Conservation (phyloP, 208 protist genomes). For the Trypanosoma boissoni region DNA sequence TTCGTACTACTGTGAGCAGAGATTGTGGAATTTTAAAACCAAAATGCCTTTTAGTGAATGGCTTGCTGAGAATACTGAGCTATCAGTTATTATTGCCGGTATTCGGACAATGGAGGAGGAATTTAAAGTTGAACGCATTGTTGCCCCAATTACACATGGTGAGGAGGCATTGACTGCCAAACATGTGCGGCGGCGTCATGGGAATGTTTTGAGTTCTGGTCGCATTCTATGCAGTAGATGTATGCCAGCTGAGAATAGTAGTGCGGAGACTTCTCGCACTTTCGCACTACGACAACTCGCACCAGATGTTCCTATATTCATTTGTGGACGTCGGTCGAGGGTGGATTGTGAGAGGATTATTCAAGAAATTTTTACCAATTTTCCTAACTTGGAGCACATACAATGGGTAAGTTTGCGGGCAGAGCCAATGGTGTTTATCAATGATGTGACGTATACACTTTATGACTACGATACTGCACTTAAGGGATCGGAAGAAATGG, state of each 20-base stretch:
- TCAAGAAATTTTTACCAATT: constrained; percentile 42
- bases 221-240: constrained; percentile 77
- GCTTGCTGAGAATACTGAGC: constrained; percentile 60
- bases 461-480: constrained; percentile 53
- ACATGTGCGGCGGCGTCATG: constrained; percentile 54
- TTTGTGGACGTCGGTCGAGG: constrained; percentile 58
- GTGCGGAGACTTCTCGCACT: constrained; percentile 13
- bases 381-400: constrained; percentile 50
- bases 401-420: constrained; percentile 84
- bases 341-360: constrained; percentile 43
- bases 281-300: constrained; percentile 70
- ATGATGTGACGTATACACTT: constrained; percentile 77
- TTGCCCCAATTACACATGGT: constrained; percentile 31
- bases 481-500: constrained; percentile 24
- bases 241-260: constrained; percentile 24
- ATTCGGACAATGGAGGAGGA: constrained; percentile 75
- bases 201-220: constrained; percentile 79
- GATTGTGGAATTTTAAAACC: constrained; percentile 67
- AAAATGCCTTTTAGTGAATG: constrained; percentile 59
- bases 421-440: constrained; percentile 85
- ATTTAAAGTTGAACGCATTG: constrained; percentile 65
- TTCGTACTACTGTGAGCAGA: constrained; percentile 89
- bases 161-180: constrained; percentile 46
- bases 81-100: constrained; percentile 66
- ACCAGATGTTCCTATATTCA: constrained; percentile 79